Evolutionary conservation across 768 basidiomycete species (phyloP), one percentile per base, ranked within the genome.

Genomic region (Pleurotus citrinopileatus): DNA sequence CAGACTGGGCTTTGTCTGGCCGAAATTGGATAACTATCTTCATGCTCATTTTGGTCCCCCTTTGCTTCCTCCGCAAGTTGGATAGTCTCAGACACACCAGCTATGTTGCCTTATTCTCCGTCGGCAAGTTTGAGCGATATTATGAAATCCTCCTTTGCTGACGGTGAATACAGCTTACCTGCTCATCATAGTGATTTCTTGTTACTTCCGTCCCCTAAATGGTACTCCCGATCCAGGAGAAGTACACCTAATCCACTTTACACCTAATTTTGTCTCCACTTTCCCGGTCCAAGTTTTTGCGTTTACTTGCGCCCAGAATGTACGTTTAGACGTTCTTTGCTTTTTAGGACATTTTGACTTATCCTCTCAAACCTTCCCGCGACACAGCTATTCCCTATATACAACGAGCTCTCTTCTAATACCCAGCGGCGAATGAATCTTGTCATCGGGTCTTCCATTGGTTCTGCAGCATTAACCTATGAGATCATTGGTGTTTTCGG

Each of bases 211-310:
- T 68, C 90, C 91, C 1, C 64, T 89, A 27, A 70, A 86, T 57
- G 86, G 81, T 17, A 84, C 84, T 63, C 73, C 78, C 28, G 68
- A 76, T 1, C 76, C 70, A 5, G 91, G 92, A 12, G 84, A 92
- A 55, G 72, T 95, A 12, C 78, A 79, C 56, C 70, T 86, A 29
- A 76, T 94, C 59, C 82, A 84, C 61, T 84, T 96, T 59, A 86
- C 87, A 0, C 82, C 93, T 3, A 77, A 71, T 56, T 94, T 94
- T 63, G 70, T 95, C 13, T 80, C 88, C 12, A 93, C 84, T 1
- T 91, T 97, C 72, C 96, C 96, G 0, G 91, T 98, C 23, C 95
- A 94, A 67, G 87, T 95, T 13, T 94, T 94, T 70, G 89, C 90
- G 3, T 94, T 87, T 67, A 96, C 94, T 2, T 97, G 95, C 65